Percentiles rank a stretch among this genome's conserved stretches.
These are phyloP conservation scores for Gelatoporia subvermispora DNA, from an alignment of 768 basidiomycete genomes.

Conservation along the genomic window DNA sequence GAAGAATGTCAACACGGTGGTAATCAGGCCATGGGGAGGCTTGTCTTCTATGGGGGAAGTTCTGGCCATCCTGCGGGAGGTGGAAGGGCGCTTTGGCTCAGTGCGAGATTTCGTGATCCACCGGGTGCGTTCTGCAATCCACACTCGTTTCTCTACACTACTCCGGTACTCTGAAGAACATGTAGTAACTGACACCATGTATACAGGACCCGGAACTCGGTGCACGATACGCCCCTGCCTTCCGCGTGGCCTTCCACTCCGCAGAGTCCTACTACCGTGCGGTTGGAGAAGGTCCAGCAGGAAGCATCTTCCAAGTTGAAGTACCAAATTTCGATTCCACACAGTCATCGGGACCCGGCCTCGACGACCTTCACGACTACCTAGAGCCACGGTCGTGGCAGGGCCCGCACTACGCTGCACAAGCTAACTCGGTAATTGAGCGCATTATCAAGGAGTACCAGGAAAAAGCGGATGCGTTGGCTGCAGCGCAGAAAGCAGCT, in stretches of 20 bases:
- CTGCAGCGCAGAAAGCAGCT: not conserved
- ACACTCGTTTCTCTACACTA: not conserved
- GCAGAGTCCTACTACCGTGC: conserved; percentile 5
- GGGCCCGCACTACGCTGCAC: not conserved
- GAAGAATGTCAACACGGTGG: conserved; percentile 11
- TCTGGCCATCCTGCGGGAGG: conserved; percentile 44
- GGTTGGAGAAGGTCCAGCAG: conserved; percentile 21
- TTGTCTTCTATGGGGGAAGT: conserved; percentile 46
- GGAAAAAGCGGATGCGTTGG: not conserved
- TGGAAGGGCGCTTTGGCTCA: conserved; percentile 37
- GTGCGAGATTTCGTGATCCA: conserved; percentile 11
- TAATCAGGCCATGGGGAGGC: conserved; percentile 36
- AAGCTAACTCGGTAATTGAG: not conserved
- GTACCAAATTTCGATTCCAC: conserved; percentile 18
- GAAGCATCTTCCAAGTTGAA: conserved; percentile 25
- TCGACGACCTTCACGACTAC: conserved; percentile 27
- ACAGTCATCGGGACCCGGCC: conserved; percentile 28
- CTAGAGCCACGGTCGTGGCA: conserved; percentile 15
- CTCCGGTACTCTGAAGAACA: not conserved
- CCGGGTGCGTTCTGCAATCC: conserved; percentile 16
- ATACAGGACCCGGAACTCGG: conserved; percentile 11
- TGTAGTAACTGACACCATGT: not conserved
- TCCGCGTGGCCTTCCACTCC: conserved; percentile 43
- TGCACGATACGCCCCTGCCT: conserved; percentile 33
- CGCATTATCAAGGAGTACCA: not conserved